These are phyloP conservation scores for Clarireedia sp. DNA, from an alignment of 2,329 filamentous ascomycete species.

Conservation along the genomic window DNA sequence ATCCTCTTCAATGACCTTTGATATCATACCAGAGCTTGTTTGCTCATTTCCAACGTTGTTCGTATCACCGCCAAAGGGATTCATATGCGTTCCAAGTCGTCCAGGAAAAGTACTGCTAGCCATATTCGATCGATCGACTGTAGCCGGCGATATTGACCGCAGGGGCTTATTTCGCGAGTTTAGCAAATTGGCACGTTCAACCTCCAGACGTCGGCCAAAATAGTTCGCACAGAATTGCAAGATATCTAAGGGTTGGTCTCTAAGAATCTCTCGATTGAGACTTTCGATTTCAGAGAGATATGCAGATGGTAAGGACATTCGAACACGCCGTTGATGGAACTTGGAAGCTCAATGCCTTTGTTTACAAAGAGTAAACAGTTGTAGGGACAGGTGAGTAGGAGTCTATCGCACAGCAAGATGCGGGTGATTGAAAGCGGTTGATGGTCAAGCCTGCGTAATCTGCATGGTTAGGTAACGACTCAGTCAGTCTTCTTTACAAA, in stretches of 20 bases:
- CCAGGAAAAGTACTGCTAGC: conserved; percentile 71
- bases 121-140: conserved; percentile 42
- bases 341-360: conserved; percentile 5
- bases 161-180: conserved; percentile 27
- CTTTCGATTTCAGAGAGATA: conserved; percentile 56
- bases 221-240: conserved; percentile 65
- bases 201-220: conserved; percentile 57
- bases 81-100: conserved; percentile 57
- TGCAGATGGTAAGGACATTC: conserved; percentile 44
- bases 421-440: neutral
- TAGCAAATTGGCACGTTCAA: conserved; percentile 52
- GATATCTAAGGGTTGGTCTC: conserved; percentile 52
- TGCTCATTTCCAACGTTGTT: conserved; percentile 20
- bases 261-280: conserved; percentile 53
- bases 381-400: neutral
- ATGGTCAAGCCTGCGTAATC: neutral
- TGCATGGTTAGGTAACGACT: neutral
- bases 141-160: conserved; percentile 30
- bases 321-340: conserved; percentile 8
- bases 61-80: conserved; percentile 59
- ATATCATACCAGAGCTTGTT: conserved; percentile 51
- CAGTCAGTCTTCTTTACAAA: neutral
- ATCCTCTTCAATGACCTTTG: conserved; percentile 43
- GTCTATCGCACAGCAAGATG: neutral
- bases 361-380: neutral